Base-by-base conservation (phyloP, 345 rosid genomes). In the Clarkia xantiana region DNA sequence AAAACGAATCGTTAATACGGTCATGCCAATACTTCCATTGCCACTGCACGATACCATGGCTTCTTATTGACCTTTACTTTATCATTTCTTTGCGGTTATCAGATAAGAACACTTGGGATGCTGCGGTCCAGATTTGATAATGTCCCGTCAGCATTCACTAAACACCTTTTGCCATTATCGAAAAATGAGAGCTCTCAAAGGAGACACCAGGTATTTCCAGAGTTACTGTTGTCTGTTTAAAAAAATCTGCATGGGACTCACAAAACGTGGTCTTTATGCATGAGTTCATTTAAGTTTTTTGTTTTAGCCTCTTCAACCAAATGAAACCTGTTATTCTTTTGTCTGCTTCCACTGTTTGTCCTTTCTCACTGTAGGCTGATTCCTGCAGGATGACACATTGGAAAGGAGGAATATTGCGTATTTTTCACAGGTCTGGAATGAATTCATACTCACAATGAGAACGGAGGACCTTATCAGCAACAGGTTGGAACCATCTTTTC, bases 31-130 rank as follows among this genome's bases (percentile, higher is more conserved):
- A 22, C 25, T 2, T 22, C 25, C 25, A 22, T 11, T 59, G 57
- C 49, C 7, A 29, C 8, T 43, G 53, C 49, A 20, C 22, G 14
- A 40, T 34, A 45, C 54, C 17, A 9, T 20, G 45, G 40, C 11
- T 50, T 49, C 18, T 53, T 23, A 18, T 9, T 47, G 7, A 17
- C 11, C 7, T 12, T 4, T 13, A 13, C 11, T 48, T 48, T 12
- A 41, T 39, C 14, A 12, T 53, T 39, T 39, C 39, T 51, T 68
- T 56, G 22, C 25, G 42, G 42, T 64, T 61, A 44, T 53, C 58
- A 91, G 98, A 91, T 91, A 66, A 78, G 90, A 47, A 86, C 96
- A 14, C 81, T 91, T 44, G 98, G 96, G 58, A 81, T 91, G 98
- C 60, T 91, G 65, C 81, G 94, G 58, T 84, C 98, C 43, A 76